Conservation (phyloP, 2,329 filamentous ascomycete genomes). For the Alternaria tenuissima region DNA sequence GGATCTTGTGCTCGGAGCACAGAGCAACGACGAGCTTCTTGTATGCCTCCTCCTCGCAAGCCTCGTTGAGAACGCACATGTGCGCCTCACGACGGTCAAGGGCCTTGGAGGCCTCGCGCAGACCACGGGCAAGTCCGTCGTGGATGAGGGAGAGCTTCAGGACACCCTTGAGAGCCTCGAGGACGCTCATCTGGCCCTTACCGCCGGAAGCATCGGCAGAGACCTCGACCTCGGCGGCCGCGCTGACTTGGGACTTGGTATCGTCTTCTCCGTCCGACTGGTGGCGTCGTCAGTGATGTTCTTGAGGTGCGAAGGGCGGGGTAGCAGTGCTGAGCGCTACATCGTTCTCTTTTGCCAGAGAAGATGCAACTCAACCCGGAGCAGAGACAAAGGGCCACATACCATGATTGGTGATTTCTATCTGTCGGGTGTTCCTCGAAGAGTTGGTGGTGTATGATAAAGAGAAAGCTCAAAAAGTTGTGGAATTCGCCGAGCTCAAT, state of each 20-base stretch:
- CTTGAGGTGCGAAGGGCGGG: constrained; percentile 5
- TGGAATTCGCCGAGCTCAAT: constrained; percentile 24
- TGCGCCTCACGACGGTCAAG: constrained; percentile 98
- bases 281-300: constrained; percentile 27
- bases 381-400: constrained; percentile 15
- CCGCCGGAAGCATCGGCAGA: constrained; percentile 80
- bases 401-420: constrained; percentile 53
- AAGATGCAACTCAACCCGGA: background rate
- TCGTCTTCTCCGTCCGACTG: constrained; percentile 99
- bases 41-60: constrained; percentile 99
- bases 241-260: constrained; percentile 78
- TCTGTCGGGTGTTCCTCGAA: constrained; percentile 57
- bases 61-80: constrained; percentile 99
- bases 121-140: constrained; percentile 97
- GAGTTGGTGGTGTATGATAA: constrained; percentile 41
- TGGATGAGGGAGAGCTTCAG: constrained; percentile 99
- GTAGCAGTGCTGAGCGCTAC: constrained; percentile 3
- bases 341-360: background rate
- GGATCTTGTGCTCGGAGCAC: constrained; percentile 99
- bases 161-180: constrained; percentile 98
- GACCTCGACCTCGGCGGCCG: constrained; percentile 94
- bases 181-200: constrained; percentile 95
- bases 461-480: constrained; percentile 26
- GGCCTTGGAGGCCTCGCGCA: constrained; percentile 98
- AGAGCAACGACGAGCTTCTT: constrained; percentile 99